These are phyloP conservation scores for Cladosporium sp. DNA, from an alignment of 2,329 filamentous ascomycete genomes.

Conservation along the genomic window DNA sequence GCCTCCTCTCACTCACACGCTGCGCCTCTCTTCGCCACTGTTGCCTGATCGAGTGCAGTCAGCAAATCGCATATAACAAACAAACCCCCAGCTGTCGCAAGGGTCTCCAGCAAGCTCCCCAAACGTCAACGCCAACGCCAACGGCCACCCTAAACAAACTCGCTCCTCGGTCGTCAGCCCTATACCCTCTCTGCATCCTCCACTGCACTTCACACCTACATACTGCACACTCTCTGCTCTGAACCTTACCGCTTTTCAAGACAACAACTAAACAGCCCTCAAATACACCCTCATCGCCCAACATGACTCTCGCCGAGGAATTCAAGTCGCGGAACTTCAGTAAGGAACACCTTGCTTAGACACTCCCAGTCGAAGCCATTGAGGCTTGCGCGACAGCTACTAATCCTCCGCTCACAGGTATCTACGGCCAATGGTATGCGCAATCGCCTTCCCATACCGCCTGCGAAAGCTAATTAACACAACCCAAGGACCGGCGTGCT, in stretches of 20 bases:
- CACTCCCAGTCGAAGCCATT: neutral
- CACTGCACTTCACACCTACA: neutral
- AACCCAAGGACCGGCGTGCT: constrained; percentile 49
- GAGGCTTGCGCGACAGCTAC: constrained; percentile 3
- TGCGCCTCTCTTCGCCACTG: neutral
- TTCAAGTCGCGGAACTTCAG: constrained; percentile 63
- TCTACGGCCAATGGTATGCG: constrained; percentile 64
- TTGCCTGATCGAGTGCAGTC: neutral
- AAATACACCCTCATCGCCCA: no score
- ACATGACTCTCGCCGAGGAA: constrained; percentile 58
- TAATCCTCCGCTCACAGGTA: constrained; percentile 44
- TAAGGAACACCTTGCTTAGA: constrained; percentile 35
- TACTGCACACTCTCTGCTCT: neutral
- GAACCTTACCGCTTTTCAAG: constrained; percentile 9
- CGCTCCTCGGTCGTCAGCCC: neutral
- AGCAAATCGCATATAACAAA: neutral
- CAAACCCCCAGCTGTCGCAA: neutral
- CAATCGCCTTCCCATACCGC: neutral
- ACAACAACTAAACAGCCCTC: neutral
- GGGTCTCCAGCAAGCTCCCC: neutral
- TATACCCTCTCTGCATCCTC: neutral
- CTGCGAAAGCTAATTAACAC: constrained; percentile 8
- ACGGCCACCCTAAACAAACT: neutral
- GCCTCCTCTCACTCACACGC: neutral
- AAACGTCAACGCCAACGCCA: neutral